Percentiles rank a stretch among this genome's conserved stretches.
Evolutionary conservation across 257 asterid genomes (phyloP).

Genomic region (Solanum ossicruentum): DNA sequence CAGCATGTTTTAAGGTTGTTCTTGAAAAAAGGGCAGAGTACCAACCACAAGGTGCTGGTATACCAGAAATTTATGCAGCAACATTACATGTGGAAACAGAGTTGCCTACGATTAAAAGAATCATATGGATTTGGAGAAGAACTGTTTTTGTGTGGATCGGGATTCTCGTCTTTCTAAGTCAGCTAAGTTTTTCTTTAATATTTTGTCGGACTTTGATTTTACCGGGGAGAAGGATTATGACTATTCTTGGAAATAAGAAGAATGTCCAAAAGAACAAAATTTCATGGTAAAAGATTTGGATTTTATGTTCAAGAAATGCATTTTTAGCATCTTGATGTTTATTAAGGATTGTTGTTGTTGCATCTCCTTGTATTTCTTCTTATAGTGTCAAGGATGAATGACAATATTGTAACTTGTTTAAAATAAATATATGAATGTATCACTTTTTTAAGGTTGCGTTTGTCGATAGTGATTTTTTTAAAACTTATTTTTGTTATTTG

Average conservation of each 20-base stretch:
- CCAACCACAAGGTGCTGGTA: slow-evolving; percentile 27
- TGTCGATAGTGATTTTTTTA: too few species aligned
- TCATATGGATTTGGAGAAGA: slow-evolving; percentile 40
- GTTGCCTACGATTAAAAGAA: slow-evolving; percentile 25
- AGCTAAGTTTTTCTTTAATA: slow-evolving; percentile 8
- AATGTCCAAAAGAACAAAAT: slow-evolving; percentile 7
- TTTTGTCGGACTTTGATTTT: slow-evolving; percentile 24
- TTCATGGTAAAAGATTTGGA: not conserved
- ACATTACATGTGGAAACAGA: slow-evolving; percentile 26
- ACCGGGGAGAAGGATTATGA: slow-evolving; percentile 12
- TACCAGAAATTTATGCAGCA: slow-evolving; percentile 44
- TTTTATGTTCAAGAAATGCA: not conserved
- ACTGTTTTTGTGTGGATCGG: slow-evolving; percentile 44
- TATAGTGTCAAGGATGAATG: not conserved
- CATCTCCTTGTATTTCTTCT: not conserved
- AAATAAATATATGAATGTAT: not conserved
- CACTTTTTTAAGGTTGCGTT: not conserved
- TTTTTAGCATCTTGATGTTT: not conserved
- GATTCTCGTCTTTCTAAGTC: slow-evolving; percentile 9
- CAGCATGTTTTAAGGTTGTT: slow-evolving; percentile 22
- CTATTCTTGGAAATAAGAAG: not conserved
- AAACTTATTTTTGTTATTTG: too few species aligned
- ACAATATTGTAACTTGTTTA: not conserved
- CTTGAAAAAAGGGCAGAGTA: slow-evolving; percentile 45
- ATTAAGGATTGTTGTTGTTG: not conserved